These are phyloP conservation scores for Kuraishia borneana DNA, from an alignment of 805 yeast genomes.

Conservation along the genomic window DNA sequence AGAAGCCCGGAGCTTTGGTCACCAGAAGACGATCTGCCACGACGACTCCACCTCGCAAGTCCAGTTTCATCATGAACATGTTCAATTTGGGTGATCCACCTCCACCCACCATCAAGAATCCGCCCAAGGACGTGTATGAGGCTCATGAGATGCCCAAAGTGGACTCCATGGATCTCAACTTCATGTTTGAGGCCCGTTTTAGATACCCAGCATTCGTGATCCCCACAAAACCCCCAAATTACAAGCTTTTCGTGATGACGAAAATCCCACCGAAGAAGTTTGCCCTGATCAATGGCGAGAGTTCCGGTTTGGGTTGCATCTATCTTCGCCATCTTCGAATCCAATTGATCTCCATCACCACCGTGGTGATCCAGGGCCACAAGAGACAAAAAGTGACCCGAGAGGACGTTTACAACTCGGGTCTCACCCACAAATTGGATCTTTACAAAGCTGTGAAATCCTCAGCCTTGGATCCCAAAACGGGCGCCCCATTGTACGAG, in stretches of 20 bases:
- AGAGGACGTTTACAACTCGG: constrained; percentile 11
- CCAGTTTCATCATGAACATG: background rate
- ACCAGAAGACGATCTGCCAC: constrained; percentile 7
- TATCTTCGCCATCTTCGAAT: constrained; percentile 29
- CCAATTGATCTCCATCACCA: constrained; percentile 16
- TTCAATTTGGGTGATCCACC: constrained; percentile 2
- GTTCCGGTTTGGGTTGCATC: constrained; percentile 35
- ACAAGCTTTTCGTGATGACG: constrained; percentile 12
- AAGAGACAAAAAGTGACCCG: constrained; percentile 6
- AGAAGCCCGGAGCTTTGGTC: constrained; percentile 9
- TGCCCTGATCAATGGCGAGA: constrained; percentile 25
- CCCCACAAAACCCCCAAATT: constrained; percentile 24
- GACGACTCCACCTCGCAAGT: constrained; percentile 1
- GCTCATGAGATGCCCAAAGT: constrained; percentile 11
- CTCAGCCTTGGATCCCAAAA: constrained; percentile 7
- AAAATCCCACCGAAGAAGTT: constrained; percentile 11
- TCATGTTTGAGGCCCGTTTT: constrained; percentile 36
- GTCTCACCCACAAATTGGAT: constrained; percentile 22
- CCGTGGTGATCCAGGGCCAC: constrained; percentile 14
- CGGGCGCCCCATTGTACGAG: constrained; percentile 20
- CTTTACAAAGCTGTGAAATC: constrained; percentile 21
- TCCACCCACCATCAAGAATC: constrained; percentile 5
- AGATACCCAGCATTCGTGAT: constrained; percentile 33
- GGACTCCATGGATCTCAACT: constrained; percentile 23
- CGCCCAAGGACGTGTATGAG: constrained; percentile 5